Evolutionary conservation across 2,329 filamentous ascomycete species (phyloP).

Genomic region (Trichoderma sp.): DNA sequence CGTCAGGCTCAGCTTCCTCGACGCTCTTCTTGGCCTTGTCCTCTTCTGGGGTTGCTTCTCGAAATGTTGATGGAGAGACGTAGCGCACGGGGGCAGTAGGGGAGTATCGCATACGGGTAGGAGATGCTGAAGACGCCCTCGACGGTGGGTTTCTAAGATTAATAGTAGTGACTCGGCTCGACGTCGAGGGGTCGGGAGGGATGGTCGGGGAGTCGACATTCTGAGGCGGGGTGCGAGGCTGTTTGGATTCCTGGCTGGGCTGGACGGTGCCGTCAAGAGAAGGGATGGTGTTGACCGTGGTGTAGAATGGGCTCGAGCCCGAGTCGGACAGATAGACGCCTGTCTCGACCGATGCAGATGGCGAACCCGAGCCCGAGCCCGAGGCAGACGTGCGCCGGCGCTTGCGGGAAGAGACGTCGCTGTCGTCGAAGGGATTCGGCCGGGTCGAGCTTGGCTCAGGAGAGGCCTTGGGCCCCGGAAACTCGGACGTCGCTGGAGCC

Average conservation of each 20-base stretch:
- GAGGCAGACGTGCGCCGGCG: conserved; percentile 60
- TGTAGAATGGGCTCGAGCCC: conserved; percentile 30
- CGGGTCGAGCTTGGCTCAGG: conserved; percentile 62
- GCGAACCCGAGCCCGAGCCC: conserved; percentile 52
- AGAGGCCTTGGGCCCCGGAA: conserved; percentile 58
- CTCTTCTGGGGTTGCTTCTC: neutral
- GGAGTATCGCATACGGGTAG: neutral
- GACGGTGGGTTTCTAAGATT: conserved; percentile 53
- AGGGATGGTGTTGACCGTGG: conserved; percentile 30
- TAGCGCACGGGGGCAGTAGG: neutral
- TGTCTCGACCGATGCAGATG: conserved; percentile 52
- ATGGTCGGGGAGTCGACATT: conserved; percentile 34
- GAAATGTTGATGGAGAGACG: neutral
- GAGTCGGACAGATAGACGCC: conserved; percentile 32
- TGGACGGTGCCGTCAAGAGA: conserved; percentile 39
- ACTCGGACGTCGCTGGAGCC: conserved; percentile 48
- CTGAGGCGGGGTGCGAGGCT: conserved; percentile 44
- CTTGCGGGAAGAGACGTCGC: conserved; percentile 56
- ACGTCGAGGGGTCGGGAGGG: conserved; percentile 40
- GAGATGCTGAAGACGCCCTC: conserved; percentile 39
- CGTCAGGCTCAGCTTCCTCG: conserved; percentile 44
- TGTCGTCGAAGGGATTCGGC: conserved; percentile 63
- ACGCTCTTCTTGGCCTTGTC: conserved; percentile 44
- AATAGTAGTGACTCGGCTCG: conserved; percentile 61
- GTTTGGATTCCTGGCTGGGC: conserved; percentile 24